A percentile compares a stretch with the other conserved stretches of the same genome.
These are phyloP conservation scores for Gaultheria prostrata DNA, from an alignment of 148 eudicot species.

Conservation along the genomic window DNA sequence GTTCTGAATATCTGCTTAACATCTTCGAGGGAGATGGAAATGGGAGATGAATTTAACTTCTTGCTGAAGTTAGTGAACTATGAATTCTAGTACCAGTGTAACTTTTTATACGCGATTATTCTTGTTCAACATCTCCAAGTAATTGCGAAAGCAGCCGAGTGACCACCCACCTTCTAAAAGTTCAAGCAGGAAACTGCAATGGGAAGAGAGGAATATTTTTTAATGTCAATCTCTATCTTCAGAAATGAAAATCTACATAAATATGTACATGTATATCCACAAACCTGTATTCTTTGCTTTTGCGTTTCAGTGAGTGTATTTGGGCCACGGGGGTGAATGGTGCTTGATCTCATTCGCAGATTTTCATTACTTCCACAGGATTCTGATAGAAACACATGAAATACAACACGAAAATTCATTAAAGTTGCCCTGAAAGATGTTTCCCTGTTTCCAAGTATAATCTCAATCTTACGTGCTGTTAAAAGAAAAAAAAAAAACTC, in stretches of 20 bases:
- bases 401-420: background rate
- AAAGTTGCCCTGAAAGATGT: background rate
- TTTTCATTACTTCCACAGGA: background rate
- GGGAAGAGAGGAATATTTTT: background rate
- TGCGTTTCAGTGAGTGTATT: background rate
- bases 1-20: background rate
- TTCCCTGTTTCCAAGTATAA: background rate
- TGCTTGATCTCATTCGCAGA: background rate
- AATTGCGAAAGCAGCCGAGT: conserved; percentile 10
- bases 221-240: background rate
- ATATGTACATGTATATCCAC: no score
- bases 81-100: background rate
- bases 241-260: background rate
- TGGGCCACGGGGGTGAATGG: no score
- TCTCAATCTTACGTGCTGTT: background rate
- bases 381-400: background rate
- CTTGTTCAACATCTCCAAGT: conserved; percentile 13
- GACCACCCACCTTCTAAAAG: background rate
- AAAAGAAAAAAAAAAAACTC: background rate
- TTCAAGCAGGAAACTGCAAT: background rate
- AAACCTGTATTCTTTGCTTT: background rate
- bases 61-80: background rate
- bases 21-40: background rate
- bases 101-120: background rate
- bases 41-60: background rate